phyloP scores from a whole-genome alignment of 257 asterid genomes.

The Paraleonurus japonicus region DNA sequence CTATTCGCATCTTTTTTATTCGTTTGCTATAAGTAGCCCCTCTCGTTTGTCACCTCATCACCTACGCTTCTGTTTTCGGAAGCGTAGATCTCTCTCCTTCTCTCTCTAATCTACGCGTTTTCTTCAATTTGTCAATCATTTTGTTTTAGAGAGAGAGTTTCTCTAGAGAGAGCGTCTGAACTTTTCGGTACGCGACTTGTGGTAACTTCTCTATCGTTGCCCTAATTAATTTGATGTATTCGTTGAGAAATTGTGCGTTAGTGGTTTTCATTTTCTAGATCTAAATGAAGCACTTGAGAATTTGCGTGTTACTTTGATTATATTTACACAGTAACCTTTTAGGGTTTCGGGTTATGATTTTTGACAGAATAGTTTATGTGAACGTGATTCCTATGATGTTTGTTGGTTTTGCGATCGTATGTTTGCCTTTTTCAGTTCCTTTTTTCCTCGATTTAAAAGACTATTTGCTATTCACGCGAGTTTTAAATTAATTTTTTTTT shows the following conservation, averaged over 20 bases:
- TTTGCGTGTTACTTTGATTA: constrained; percentile 10
- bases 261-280: constrained; percentile 24
- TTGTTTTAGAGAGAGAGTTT: neutral
- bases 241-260: constrained; percentile 11
- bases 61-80: constrained; percentile 46
- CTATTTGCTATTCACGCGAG: neutral
- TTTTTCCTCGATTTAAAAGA: neutral
- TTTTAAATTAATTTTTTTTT: neutral
- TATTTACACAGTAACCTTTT: neutral
- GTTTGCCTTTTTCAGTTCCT: too few species aligned
- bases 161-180: constrained; percentile 5
- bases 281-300: constrained; percentile 6
- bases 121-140: neutral
- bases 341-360: constrained; percentile 39
- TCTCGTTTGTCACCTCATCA: neutral
- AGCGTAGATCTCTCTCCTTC: constrained; percentile 35
- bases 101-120: constrained; percentile 12
- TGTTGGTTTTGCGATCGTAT: neutral
- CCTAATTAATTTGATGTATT: constrained; percentile 11
- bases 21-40: constrained; percentile 28
- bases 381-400: neutral
- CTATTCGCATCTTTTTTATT: neutral
- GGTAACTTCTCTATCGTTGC: constrained; percentile 27
- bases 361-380: neutral
- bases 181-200: neutral